Base-by-base conservation (phyloP, 805 yeast species). In the Clavispora fructus region DNA sequence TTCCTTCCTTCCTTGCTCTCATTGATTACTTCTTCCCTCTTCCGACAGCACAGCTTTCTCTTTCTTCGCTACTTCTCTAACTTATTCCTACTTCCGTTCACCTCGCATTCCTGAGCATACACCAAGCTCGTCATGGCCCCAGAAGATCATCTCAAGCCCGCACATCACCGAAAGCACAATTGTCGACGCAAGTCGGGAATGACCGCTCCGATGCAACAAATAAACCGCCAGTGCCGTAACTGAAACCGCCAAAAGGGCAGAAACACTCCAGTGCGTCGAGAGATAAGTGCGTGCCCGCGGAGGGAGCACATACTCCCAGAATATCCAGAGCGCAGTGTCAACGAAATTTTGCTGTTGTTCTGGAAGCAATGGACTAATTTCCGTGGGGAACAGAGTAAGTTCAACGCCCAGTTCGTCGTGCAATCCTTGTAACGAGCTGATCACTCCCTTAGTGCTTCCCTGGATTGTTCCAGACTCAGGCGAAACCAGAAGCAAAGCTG, bases 361-460 rank as follows among this genome's bases (percentile, higher is more conserved):
- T 5, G 61, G 63, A 27, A 59, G 52, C 40, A 57, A 54, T 5
- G 60, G 62, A 10, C 41, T 26, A 7, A 8, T 26, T 23, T 41
- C 44, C 13, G 13, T 16, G 5, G 31, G 26, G 13, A 33, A 14
- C 25, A 33, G 23, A 4, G 23, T 19, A 3, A 4, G 23, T 19
- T 19, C 23, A 19, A 19, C 23, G 23, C 23, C 23, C 23, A 4
- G 23, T 27, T 33, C 37, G 7, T 17, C 37, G n/a, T 33, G 37
- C 37, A 33, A 33, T 33, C 23, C 37, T 33, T 33, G 37, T 5
- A 33, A 11, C 7, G 37, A 33, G 37, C 37, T 33, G 5, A 11
- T 11, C n/a, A 33, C 25, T 4, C 25, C 25, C 6, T 33, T 33
- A 13, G 13, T 10, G 13, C 25, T 17, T 16, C 37, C 25, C 16